Base-by-base conservation (phyloP, 805 yeast genomes). In the Ogataea zsoltii region DNA sequence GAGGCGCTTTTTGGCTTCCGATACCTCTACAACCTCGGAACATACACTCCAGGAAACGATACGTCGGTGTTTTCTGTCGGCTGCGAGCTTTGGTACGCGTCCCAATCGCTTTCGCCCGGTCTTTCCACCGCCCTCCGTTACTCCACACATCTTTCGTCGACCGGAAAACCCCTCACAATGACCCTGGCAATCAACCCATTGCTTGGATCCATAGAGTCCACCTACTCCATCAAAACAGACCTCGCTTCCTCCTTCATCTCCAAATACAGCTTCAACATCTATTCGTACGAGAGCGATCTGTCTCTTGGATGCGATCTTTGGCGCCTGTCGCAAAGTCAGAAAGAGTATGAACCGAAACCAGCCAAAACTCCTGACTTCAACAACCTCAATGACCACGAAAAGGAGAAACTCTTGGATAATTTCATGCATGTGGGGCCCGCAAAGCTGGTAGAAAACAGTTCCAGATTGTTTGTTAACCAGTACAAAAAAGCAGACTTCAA, bases 101-200 rank as follows among this genome's bases (percentile, higher is more conserved):
- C 89, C 0, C 64, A 76, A 36, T 84, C 87, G 37, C 84, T 88
- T 76, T 83, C 92, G 48, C 97, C 97, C 0, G 98, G 97, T 0
- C 62, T 91, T 15, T 88, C 96, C 0, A 79, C 95, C 1, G 92
- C 96, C 0, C 63, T 89, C 38, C 69, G 97, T 36, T 92, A 94
- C 62, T 77, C 92, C 1, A 88, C 97, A 0, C 83, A 88, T 50
- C 42, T 65, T 7, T 82, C 96, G 0, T 80, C 87, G 34, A 86
- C 96, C 0, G 96, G 95, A 3, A 85, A 88, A 51, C 99, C 99
- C 0, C 67, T 91, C 51, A 87, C 96, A 0, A 77, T 94, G 75
- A 86, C 98, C 0, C 59, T 92, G 32, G 83, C 96, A 0, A 75
- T 85, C 46, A 94, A 94, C 62, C 99, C 99, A 1, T 70, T 94